phyloP scores from a whole-genome alignment of 805 yeast genomes.

The Saturnispora sanitii region DNA sequence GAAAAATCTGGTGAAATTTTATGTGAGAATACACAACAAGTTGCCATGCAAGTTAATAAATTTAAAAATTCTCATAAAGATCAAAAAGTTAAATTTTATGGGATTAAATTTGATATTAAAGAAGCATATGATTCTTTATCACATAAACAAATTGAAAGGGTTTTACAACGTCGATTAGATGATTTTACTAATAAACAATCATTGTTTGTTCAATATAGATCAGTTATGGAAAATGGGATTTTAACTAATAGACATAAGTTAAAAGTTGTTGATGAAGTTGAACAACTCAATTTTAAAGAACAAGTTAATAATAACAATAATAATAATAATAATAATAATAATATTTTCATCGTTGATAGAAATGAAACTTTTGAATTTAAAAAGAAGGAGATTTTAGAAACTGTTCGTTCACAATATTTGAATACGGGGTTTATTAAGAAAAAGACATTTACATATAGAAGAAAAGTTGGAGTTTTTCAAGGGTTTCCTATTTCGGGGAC shows the following conservation, averaged over 20 bases:
- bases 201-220: conserved; percentile 10
- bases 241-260: conserved; percentile 1
- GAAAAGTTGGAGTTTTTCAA: conserved; percentile 71
- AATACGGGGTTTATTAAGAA: conserved; percentile 35
- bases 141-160: conserved; percentile 24
- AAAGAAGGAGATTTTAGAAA: conserved; percentile 34
- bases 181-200: conserved; percentile 13
- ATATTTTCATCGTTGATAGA: conserved; percentile 6
- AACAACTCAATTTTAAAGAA: conserved; percentile 6
- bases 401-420: conserved; percentile 44
- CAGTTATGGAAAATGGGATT: conserved; percentile 2
- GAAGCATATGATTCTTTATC: conserved; percentile 72
- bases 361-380: conserved; percentile 23
- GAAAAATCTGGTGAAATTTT: conserved; percentile 1
- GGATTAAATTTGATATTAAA: conserved; percentile 65
- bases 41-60: conserved; percentile 29
- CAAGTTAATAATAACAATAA: neutral
- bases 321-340: neutral
- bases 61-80: conserved; percentile 28
- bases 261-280: conserved; percentile 9
- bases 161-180: conserved; percentile 14
- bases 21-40: conserved; percentile 33
- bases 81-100: conserved; percentile 26
- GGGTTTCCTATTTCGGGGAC: conserved; percentile 72
- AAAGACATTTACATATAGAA: conserved; percentile 26